Conservation (phyloP, 805 yeast species). For the Metschnikowia proteae region DNA sequence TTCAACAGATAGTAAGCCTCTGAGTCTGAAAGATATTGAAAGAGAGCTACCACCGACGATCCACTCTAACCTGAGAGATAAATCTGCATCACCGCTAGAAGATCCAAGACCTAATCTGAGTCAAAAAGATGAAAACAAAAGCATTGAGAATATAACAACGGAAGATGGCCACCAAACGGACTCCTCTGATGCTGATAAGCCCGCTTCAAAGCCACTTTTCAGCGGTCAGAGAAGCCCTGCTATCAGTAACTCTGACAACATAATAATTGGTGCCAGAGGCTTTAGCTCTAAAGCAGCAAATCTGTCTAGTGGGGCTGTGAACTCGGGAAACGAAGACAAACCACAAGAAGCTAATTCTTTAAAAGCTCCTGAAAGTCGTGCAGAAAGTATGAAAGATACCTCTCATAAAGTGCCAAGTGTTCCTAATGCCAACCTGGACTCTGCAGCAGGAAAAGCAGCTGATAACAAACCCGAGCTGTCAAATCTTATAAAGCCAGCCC, state of each 20-base stretch:
- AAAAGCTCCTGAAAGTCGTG: not conserved
- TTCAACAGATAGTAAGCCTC: not conserved
- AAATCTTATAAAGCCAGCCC: not conserved
- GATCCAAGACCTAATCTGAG: not conserved
- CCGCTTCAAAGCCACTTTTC: not conserved
- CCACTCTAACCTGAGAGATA: not conserved
- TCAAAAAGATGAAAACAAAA: not conserved
- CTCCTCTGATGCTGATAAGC: not conserved
- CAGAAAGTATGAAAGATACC: not conserved
- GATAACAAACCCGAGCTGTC: not conserved
- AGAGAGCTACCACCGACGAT: not conserved
- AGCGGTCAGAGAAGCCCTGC: constrained; percentile 3
- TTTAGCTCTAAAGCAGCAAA: constrained; percentile 2
- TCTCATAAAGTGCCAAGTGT: not conserved
- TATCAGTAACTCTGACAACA: constrained; percentile 4
- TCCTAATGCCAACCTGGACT: not conserved
- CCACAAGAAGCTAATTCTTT: not conserved
- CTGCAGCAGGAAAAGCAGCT: not conserved
- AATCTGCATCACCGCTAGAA: not conserved
- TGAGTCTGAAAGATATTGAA: not conserved
- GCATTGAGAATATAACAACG: not conserved
- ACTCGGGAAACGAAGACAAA: not conserved
- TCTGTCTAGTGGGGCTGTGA: not conserved
- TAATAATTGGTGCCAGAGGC: constrained; percentile 3
- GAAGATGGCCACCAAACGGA: not conserved